Base-by-base conservation (phyloP, 2,329 filamentous ascomycete genomes). In the Trichothecium roseum region DNA sequence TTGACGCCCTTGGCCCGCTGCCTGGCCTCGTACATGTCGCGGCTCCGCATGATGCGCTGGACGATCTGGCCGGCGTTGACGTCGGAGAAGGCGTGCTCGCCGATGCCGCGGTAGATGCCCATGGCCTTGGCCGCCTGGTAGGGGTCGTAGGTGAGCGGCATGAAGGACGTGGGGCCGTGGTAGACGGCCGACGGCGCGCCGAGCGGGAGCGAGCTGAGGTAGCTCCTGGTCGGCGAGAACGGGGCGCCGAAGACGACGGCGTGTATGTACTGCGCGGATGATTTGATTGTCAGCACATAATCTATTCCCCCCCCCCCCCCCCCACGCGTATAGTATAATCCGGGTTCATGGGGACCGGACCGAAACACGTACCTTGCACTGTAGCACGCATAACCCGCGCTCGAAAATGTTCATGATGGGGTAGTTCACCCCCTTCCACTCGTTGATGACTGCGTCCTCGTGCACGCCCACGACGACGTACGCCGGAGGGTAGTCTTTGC, bases 361-460 rank as follows among this genome's bases (percentile, higher is more conserved):
- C n/a, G n/a, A n/a, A n/a, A n/a, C n/a, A n/a, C n/a, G 50, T 67
- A 89, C 85, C 58, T 82, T 82, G 68, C 91, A 98, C 54, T 98
- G 91, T 42, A 96, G 66, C 20, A 96, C 89, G 55, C 91, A 98
- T 16, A 98, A 76, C 2, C 88, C 88, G 29, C 91, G 81, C 66
- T 98, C 91, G 51, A 89, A 94, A 38, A 94, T 88, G 65, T 96
- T 98, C 91, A 98, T 98, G 63, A 98, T 96, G 18, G 91, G 91
- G 55, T 95, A 98, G 63, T 98, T 98, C 49, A 95, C 72, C 26
- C 91, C 89, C 62, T 96, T 96, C 83, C 87, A 93, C 50, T 81
- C 69, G 60, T 98, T 98, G 59, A 98, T 94, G 40, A 94, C 87
- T 44, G 82, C 78, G 56, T 98, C 91, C 50, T 94, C 84, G 59